Percentiles rank a stretch among this genome's conserved stretches.
phyloP scores from a whole-genome alignment of 2,329 filamentous ascomycete species.

The Botrytis cinerea region DNA sequence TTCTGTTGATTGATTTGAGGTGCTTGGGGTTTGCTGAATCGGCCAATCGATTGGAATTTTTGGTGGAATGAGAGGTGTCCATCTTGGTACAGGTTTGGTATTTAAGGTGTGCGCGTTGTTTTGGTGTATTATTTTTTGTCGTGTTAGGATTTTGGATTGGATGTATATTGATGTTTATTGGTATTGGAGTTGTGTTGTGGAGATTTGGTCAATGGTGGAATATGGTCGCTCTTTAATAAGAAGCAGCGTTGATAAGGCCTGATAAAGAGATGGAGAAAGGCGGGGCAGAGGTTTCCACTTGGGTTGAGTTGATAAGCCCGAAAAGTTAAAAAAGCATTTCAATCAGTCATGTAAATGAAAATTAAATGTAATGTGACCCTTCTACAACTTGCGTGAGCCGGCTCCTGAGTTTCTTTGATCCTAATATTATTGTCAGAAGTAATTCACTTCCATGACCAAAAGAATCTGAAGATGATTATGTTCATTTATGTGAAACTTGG shows the following conservation, averaged over 20 bases:
- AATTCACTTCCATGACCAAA: neutral
- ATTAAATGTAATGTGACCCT: neutral
- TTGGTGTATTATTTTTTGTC: neutral
- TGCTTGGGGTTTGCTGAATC: neutral
- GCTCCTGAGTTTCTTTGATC: neutral
- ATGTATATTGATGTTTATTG: neutral
- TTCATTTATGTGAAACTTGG: neutral
- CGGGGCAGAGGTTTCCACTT: neutral
- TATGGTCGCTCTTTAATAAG: no score
- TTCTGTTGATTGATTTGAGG: neutral
- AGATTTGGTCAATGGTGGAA: no score
- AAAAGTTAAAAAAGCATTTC: no score
- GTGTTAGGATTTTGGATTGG: neutral
- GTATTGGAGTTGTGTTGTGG: neutral
- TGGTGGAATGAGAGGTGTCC: neutral
- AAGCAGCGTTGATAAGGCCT: neutral
- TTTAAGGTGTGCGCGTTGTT: neutral
- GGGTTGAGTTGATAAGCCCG: no score
- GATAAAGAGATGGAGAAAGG: neutral
- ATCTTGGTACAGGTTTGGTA: neutral
- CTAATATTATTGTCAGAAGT: neutral
- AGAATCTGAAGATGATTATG: neutral
- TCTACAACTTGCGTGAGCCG: neutral
- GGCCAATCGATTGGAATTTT: rapidly evolving
- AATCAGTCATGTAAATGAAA: no score